A percentile compares a stretch with the other conserved stretches of the same genome.
Conservation (phyloP, 2,329 filamentous ascomycete species). For the Neocatenulostroma microsporum region DNA sequence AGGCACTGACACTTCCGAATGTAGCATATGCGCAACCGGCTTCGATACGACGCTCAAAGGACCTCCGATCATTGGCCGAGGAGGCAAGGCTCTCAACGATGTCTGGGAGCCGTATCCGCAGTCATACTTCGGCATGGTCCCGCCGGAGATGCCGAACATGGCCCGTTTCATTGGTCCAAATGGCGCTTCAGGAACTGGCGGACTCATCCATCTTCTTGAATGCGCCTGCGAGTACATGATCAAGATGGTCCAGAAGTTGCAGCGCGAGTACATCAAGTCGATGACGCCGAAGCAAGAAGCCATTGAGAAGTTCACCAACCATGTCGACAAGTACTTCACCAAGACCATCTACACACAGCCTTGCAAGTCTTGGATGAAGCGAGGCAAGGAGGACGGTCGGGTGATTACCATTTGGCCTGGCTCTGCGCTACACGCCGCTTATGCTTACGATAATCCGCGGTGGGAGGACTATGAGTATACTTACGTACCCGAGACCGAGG, state of each 20-base stretch:
- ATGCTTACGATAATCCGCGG: background rate
- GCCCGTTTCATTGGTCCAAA: too few species aligned
- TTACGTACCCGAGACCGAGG: background rate
- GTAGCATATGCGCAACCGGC: too few species aligned
- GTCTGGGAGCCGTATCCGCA: too few species aligned
- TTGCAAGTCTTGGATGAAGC: constrained; percentile 50
- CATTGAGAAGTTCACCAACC: constrained; percentile 39
- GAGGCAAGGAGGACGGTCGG: constrained; percentile 33
- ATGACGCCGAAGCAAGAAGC: constrained; percentile 39
- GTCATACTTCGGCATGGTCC: too few species aligned
- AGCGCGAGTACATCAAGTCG: constrained; percentile 14
- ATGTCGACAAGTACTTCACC: constrained; percentile 35
- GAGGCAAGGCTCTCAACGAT: too few species aligned
- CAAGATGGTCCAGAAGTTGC: constrained; percentile 7
- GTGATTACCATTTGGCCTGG: constrained; percentile 19
- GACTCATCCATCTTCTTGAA: too few species aligned
- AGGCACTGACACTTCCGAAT: too few species aligned
- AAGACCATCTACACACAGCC: constrained; percentile 41
- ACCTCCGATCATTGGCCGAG: too few species aligned
- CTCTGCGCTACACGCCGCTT: background rate
- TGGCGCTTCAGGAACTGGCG: too few species aligned
- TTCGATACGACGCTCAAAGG: too few species aligned
- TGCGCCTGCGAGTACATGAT: constrained; percentile 8
- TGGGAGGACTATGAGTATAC: constrained; percentile 5
- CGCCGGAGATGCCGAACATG: too few species aligned